Evolutionary conservation across 2,329 filamentous ascomycete species (phyloP).

Genomic region (Fusarium sp.): DNA sequence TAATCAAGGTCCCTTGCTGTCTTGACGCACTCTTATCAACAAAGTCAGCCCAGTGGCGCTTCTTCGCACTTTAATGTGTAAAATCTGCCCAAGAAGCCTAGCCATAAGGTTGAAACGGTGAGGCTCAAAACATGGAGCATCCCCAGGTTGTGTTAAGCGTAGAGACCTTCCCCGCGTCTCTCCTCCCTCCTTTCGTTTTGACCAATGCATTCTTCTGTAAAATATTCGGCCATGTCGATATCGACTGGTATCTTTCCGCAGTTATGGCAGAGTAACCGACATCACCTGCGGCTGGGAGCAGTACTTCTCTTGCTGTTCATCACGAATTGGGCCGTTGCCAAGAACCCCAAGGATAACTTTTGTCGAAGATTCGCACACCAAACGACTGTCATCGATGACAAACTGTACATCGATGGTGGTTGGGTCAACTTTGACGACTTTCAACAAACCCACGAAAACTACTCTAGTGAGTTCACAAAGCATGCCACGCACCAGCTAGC

Average conservation of each 20-base stretch:
- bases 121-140: not conserved
- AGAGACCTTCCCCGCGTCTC: not conserved
- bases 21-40: not conserved
- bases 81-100: not conserved
- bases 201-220: not conserved
- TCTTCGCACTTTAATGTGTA: not conserved
- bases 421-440: slow-evolving; percentile 12
- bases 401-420: slow-evolving; percentile 1
- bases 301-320: accelerated
- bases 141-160: no score
- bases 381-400: not conserved
- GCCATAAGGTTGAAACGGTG: no score
- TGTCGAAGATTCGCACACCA: not conserved
- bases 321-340: accelerated
- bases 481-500: no score
- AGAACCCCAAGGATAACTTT: not conserved
- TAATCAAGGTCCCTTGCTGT: not conserved
- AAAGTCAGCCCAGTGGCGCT: not conserved
- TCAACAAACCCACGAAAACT: slow-evolving; percentile 1
- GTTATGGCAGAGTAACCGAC: not conserved
- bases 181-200: not conserved
- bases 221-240: no score
- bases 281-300: not conserved
- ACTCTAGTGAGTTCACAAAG: not conserved
- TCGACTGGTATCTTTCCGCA: not conserved